Base-by-base conservation (phyloP, 495 filamentous ascomycete species). In the Podospora bellae-mahoneyi region DNA sequence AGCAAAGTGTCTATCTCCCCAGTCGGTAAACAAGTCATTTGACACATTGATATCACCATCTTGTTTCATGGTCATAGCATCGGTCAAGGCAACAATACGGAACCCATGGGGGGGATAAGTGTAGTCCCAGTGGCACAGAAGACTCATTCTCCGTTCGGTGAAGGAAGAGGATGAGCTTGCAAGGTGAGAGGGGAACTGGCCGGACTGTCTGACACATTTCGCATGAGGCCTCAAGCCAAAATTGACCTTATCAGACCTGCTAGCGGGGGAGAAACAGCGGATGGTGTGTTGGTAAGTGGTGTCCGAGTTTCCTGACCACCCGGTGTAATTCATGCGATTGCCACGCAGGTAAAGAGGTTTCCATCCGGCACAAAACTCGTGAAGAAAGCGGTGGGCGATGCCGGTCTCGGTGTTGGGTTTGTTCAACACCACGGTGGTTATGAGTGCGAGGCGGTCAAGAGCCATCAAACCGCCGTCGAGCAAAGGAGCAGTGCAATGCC, bases 1-100 rank as follows among this genome's bases (percentile, higher is more conserved):
- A 27, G 16, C 20, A 59, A 69, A 69, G 34, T 39, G 44, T 5
- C 59, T 53, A 4, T 60, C 60, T 3, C 60, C 57, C 60, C 68
- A 66, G 53, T 54, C 53, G 32, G 44, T 18, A 2, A 62, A 62
- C 30, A 54, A 4, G 20, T 54, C 64, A 15, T 48, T 28, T 15
- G 55, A 60, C 5, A 48, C 39, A 48, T 48, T 48, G 13, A 48
- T 16, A 48, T 48, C 9, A 16, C 39, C 39, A 3, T 48, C 39
- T 16, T 48, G 39, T 10, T 48, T 18, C 39, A 48, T 48, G 9
- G 39, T 48, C 39, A 48, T 48, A 13, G 39, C 39, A 48, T 48
- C 39, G 7, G 39, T 48, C 39, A 48, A 16, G 39, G 39, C 39
- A 48, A 48, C 39, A 48, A 48, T 48, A 5, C 39, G 39, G 15